phyloP scores from a whole-genome alignment of 306 rosid genomes.

The Malus orientalis region DNA sequence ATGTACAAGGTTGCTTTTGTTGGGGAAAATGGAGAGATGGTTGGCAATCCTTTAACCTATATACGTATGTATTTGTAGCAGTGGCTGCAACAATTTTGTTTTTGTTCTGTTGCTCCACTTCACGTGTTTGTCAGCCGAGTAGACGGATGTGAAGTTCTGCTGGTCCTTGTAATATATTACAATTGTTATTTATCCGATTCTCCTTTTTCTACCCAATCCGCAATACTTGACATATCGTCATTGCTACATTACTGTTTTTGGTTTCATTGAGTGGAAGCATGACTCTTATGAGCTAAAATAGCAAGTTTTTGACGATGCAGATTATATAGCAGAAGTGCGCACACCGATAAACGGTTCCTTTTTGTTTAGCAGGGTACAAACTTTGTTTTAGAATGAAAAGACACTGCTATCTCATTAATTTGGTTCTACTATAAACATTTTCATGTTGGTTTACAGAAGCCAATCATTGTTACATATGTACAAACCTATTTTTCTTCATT shows the following conservation, averaged over 20 bases:
- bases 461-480: background rate
- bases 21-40: background rate
- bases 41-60: slow-evolving; percentile 1
- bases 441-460: slow-evolving; percentile 1
- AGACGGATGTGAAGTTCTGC: slow-evolving; percentile 10
- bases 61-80: background rate
- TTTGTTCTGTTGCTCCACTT: slow-evolving; percentile 33
- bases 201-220: background rate
- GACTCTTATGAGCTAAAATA: background rate
- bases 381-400: background rate
- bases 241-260: background rate
- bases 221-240: background rate
- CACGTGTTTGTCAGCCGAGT: slow-evolving; percentile 2
- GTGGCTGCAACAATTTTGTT: slow-evolving; percentile 57
- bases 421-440: background rate
- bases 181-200: background rate
- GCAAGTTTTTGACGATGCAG: background rate
- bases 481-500: background rate
- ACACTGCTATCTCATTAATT: background rate
- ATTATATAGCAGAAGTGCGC: background rate
- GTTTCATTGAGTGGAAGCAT: background rate
- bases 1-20: background rate
- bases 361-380: background rate
- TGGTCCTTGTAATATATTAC: background rate
- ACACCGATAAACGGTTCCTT: background rate